Base-by-base conservation (phyloP, 116 monocot species). In the Dioscorea cayenensis region DNA sequence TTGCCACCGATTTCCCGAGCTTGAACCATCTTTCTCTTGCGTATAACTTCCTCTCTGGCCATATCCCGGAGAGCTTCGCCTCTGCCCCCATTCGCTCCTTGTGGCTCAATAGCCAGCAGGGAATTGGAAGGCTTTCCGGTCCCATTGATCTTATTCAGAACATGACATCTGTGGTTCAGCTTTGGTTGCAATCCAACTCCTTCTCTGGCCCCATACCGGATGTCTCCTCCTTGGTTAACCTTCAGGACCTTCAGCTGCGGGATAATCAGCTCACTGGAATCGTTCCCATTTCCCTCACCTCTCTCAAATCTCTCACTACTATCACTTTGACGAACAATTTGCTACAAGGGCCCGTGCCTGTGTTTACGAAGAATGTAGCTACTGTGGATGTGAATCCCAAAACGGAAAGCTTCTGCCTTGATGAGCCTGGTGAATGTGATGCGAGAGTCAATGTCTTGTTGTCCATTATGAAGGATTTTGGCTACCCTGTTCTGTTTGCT, bases 141-240 rank as follows among this genome's bases (percentile, higher is more conserved):
- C 13, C 14, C 11, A 79, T 92, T 36, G 75, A 59, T 37, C 83
- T 87, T 29, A 51, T 96, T 36, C 58, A 43, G 50, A 90, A 90
- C 37, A 90, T 90, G 90, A 85, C 82, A 5, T 66, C 61, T 9
- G 60, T 90, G 20, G 61, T 76, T 18, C 71, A 89, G 73, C 78
- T 96, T 17, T 96, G 96, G 96, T 69, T 96, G 14, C 83, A 96
- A 21, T 84, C 84, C 4, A 96, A 96, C 67, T 58, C 72, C 25
- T 96, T 96, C 77, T 80, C 84, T 6, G 95, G 92, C 7, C 79
- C 90, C 32, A 29, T 96, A 16, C 95, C 92, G 25, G 95, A 92
- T 49, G 68, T 96, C 38, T 78, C 85, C 9, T 77, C 59, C 14
- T 69, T 90, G 22, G 32, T 22, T 12, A n/a, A 51, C 25, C 73